Base-by-base conservation (phyloP, 495 filamentous ascomycete species). In the Podospora pseudopauciseta region DNA sequence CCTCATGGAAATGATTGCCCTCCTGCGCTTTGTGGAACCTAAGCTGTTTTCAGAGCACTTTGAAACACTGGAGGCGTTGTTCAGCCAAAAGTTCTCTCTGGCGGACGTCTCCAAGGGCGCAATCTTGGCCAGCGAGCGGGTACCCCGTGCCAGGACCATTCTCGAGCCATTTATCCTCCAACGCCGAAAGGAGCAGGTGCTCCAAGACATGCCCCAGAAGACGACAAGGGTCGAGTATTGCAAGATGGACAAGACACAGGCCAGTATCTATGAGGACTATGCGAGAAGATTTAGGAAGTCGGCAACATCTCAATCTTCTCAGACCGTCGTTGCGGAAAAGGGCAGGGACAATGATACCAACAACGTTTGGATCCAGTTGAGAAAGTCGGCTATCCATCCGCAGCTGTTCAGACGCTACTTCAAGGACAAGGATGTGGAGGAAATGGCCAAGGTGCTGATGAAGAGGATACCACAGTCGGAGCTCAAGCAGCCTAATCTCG, bases 111-210 rank as follows among this genome's bases (percentile, higher is more conserved):
- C 91, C 64, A 87, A 91, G 66, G 88, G 88, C 2, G 89, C 92
- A 5, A 82, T 98, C 4, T 80, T 98, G 2, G 95, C 93, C 0
- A 87, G 86, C 5, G 92, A 97, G 76, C 89, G 95, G 4, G 95
- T 97, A 61, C 85, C 86, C 23, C 85, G 93, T 39, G 95, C 95
- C 0, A 89, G 92, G 58, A 91, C 92, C 0, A 97, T 99, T 84
- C 88, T 99, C 77, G 91, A 94, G 49, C 95, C 95, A 0, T 99
- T 98, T 75, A 91, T 99, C 27, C 81, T 99, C 0, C 92, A 96
- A 53, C 86, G 95, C 5, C 94, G 95, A 80, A 99, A 99, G 80
- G 89, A 92, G 58, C 93, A 97, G 71, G 96, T 98, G n/a, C 84
- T 97, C 13, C 88, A 89, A 72, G 88, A 95, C 69, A 81, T 99